phyloP scores from a whole-genome alignment of 148 eudicot species.

The Chenopodium berlandieri region DNA sequence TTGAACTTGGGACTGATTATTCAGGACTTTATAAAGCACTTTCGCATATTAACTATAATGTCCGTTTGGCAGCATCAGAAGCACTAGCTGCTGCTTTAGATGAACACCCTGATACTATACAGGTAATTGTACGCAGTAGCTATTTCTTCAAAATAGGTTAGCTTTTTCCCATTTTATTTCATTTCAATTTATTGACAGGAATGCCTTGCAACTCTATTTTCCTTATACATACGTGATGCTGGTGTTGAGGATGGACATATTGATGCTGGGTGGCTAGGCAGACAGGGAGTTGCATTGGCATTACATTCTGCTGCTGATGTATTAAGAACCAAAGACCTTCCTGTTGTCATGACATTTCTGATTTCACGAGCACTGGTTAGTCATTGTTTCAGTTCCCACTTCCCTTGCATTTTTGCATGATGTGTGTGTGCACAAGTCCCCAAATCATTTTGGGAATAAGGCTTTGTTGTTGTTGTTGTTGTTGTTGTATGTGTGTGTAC shows the following conservation, averaged over 20 bases:
- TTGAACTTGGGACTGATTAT: slow-evolving; percentile 80
- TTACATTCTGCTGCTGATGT: slow-evolving; percentile 87
- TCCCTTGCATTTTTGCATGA: background rate
- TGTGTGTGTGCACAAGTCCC: background rate
- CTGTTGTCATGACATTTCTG: slow-evolving; percentile 95
- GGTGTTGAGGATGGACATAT: slow-evolving; percentile 55
- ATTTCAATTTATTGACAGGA: slow-evolving; percentile 48
- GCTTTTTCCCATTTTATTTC: slow-evolving; percentile 18
- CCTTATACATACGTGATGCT: slow-evolving; percentile 77
- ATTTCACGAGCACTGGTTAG: slow-evolving; percentile 95
- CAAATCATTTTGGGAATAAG: too few relatives aligned
- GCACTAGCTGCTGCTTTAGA: slow-evolving; percentile 94
- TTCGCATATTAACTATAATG: slow-evolving; percentile 80
- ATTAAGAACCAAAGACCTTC: slow-evolving; percentile 91
- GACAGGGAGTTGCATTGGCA: slow-evolving; percentile 95
- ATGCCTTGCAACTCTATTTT: slow-evolving; percentile 78
- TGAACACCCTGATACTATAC: slow-evolving; percentile 86
- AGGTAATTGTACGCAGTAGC: slow-evolving; percentile 37
- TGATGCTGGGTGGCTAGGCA: slow-evolving; percentile 90
- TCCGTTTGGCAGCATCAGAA: slow-evolving; percentile 90
- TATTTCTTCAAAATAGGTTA: background rate
- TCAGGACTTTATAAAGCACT: slow-evolving; percentile 82
- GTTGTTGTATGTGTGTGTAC: too few relatives aligned
- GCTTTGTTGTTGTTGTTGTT: too few relatives aligned
- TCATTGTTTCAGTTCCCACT: background rate